phyloP scores from a whole-genome alignment of 2,329 filamentous ascomycete genomes.

The Aureobasidium melanogenum region DNA sequence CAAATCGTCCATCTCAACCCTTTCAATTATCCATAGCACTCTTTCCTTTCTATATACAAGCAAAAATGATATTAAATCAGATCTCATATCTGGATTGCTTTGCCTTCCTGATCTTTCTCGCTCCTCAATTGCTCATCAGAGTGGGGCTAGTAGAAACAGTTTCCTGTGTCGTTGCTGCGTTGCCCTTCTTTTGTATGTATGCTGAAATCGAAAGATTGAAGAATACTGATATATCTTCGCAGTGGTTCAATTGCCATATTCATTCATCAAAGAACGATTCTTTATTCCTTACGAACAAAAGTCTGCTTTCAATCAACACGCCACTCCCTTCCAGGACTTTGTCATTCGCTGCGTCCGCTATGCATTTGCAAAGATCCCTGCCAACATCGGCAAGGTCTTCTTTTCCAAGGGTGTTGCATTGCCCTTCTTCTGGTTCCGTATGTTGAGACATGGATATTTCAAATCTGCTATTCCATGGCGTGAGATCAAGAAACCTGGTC shows the following conservation, averaged over 20 bases:
- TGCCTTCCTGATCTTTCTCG: constrained; percentile 61
- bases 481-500: constrained; percentile 38
- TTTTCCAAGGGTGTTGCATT: constrained; percentile 65
- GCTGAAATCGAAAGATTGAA: neutral
- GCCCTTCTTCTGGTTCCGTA: constrained; percentile 66
- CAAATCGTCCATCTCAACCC: neutral
- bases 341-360: constrained; percentile 71
- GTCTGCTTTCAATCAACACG: constrained; percentile 57
- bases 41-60: neutral
- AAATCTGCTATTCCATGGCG: constrained; percentile 56
- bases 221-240: constrained; percentile 10
- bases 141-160: constrained; percentile 54
- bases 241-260: constrained; percentile 52
- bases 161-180: constrained; percentile 48
- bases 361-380: constrained; percentile 63
- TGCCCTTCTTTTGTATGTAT: constrained; percentile 61
- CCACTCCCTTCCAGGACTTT: constrained; percentile 67
- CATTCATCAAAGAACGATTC: constrained; percentile 51
- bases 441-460: constrained; percentile 62
- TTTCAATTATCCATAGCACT: neutral
- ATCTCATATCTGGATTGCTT: constrained; percentile 69
- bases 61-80: constrained; percentile 60
- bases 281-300: constrained; percentile 37
- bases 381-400: constrained; percentile 63
- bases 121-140: constrained; percentile 61